Base-by-base conservation (phyloP, 345 rosid species). In the Camelina neglecta region DNA sequence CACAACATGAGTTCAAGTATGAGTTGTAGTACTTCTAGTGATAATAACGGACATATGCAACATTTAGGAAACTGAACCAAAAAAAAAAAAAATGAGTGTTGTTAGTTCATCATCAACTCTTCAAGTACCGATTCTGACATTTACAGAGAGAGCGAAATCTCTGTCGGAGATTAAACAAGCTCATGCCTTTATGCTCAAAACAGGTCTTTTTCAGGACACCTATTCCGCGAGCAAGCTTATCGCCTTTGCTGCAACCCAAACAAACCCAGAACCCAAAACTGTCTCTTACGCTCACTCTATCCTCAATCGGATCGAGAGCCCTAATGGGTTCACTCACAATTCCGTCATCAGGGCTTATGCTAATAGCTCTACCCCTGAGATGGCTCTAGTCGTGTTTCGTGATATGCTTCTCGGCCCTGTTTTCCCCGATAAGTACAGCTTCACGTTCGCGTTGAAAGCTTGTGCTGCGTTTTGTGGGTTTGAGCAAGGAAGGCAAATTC, bases 291-390 rank as follows among this genome's bases (percentile, higher is more conserved):
- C 86, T 51, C 88, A 56, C 71, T 80, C 86, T 6, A 39, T 86
- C 55, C 76, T 84, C 76, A 65, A 47, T 64, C 80, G 56, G 18
- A 70, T 81, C 60, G 61, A 72, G 3, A 20, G 26, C 61, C 86
- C 87, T 12, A 83, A 75, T 63, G 76, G 83, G 2, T 86, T 62
- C 75, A 79, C 85, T 36, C 83, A 38, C 67, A 80, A 81, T 56
- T 33, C 88, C 60, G 51, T 86, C 4, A 76, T 84, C 55, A 75
- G 85, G 76, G 88, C 80, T 72, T 83, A 83, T 45, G 85, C 88
- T 44, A 86, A 83, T 51, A 75, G 85, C 66, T 51, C 53, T 8
- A 45, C 45, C 45, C 81, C 81, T 3, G 64, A 73, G 49, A 29
- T 8, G 15, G 86, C 85, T 18, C 9, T 86, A 12, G 15, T 36